These are phyloP conservation scores for Serendipita sp. DNA, from an alignment of 1,284 basidiomycete genomes.

Conservation along the genomic window DNA sequence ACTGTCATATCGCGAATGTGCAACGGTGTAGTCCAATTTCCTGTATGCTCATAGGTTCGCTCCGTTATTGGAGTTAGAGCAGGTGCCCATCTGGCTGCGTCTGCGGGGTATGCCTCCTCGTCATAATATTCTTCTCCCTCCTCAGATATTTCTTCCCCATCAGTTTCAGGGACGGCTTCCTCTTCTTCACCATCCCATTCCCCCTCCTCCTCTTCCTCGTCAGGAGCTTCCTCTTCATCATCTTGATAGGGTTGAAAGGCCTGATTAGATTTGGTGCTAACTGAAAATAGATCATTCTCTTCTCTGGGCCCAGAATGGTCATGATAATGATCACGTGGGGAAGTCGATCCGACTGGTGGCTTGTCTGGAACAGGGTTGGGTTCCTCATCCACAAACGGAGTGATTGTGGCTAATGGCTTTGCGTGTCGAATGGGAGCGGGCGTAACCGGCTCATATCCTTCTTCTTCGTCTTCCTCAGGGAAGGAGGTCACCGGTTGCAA, in stretches of 20 bases:
- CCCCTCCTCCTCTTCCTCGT: conserved; percentile 9
- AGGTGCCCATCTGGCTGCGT: conserved; percentile 52
- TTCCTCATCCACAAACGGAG: conserved; percentile 10
- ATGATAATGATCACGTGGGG: not conserved
- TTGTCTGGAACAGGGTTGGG: conserved; percentile 12
- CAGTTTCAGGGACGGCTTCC: conserved; percentile 11
- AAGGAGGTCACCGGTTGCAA: not conserved
- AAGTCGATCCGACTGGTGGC: not conserved
- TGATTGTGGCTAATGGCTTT: conserved; percentile 16
- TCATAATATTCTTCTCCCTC: conserved; percentile 12
- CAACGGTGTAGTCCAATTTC: not conserved
- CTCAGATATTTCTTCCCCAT: conserved; percentile 3
- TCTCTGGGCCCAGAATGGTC: conserved; percentile 20
- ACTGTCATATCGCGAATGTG: conserved; percentile 20
- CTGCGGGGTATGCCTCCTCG: conserved; percentile 41
- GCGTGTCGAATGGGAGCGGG: conserved; percentile 18
- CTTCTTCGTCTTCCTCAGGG: conserved; percentile 27
- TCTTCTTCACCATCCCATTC: conserved; percentile 15
- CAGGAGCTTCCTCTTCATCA: not conserved
- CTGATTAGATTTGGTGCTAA: not conserved
- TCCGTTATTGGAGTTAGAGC: conserved; percentile 94
- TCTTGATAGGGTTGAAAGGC: not conserved
- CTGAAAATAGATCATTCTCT: not conserved
- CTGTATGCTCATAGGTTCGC: conserved; percentile 55
- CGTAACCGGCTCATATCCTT: conserved; percentile 15